A percentile compares a stretch with the other conserved stretches of the same genome.
Conservation (phyloP, 805 yeast species). For the Kodamaea jinghongensis region DNA sequence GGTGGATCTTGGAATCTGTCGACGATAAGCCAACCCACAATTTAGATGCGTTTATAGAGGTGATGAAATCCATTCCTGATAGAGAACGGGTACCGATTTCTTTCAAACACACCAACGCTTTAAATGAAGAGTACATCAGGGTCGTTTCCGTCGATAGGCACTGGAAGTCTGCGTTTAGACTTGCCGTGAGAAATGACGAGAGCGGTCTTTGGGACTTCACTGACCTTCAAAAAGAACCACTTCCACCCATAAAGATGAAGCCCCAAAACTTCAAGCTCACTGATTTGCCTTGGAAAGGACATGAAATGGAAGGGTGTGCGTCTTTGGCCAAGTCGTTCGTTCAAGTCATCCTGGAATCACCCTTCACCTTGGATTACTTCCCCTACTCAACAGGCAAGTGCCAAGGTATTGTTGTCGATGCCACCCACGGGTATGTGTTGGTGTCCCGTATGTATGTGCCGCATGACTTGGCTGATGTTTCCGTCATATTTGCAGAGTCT, state of each 20-base stretch:
- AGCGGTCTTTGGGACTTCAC: conserved; percentile 58
- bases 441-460: conserved; percentile 79
- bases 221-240: conserved; percentile 56
- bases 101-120: conserved; percentile 75
- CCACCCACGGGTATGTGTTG: conserved; percentile 73
- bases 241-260: conserved; percentile 48
- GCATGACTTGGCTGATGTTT: conserved; percentile 75
- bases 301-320: conserved; percentile 44
- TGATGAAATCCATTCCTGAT: conserved; percentile 77
- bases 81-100: conserved; percentile 64
- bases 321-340: conserved; percentile 67
- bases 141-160: conserved; percentile 77
- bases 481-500: conserved; percentile 81
- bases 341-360: conserved; percentile 60
- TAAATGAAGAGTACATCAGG: conserved; percentile 69
- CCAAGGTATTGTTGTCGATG: conserved; percentile 80
- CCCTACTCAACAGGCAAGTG: conserved; percentile 60
- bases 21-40: conserved; percentile 75
- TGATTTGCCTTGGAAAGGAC: conserved; percentile 60
- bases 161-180: conserved; percentile 70
- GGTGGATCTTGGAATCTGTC: conserved; percentile 79
- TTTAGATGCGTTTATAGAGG: conserved; percentile 71
- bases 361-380: conserved; percentile 74
- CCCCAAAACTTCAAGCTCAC: conserved; percentile 69
- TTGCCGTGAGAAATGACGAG: conserved; percentile 59